A percentile compares a stretch with the other conserved stretches of the same genome.
Evolutionary conservation across 768 basidiomycete species (phyloP).

Genomic region (Hygrocybe coccinea): DNA sequence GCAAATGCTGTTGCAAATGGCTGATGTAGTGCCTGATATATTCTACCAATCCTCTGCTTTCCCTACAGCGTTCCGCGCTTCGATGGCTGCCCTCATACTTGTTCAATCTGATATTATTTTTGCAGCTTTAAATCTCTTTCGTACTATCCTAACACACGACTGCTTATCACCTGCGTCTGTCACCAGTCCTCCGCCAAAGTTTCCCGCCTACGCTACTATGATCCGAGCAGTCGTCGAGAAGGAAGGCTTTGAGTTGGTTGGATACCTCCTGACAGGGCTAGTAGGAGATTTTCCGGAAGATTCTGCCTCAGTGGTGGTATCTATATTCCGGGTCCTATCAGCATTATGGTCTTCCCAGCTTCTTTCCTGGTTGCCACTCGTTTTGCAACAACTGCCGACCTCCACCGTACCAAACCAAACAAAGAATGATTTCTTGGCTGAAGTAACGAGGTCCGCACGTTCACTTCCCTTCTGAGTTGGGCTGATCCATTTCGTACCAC

Average conservation of each 20-base stretch:
- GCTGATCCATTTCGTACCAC: conserved; percentile 16
- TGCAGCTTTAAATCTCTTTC: conserved; percentile 76
- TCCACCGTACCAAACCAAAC: conserved; percentile 56
- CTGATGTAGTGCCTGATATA: conserved; percentile 64
- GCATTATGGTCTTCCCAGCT: conserved; percentile 65
- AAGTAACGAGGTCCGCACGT: conserved; percentile 64
- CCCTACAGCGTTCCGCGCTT: conserved; percentile 68
- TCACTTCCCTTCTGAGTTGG: not conserved
- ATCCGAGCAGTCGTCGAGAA: conserved; percentile 60
- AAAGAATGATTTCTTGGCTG: conserved; percentile 67
- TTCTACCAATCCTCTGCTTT: conserved; percentile 78
- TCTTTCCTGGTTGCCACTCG: conserved; percentile 63
- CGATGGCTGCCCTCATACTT: conserved; percentile 75
- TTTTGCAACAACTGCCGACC: conserved; percentile 66
- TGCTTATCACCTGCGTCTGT: conserved; percentile 44
- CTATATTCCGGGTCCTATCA: conserved; percentile 69
- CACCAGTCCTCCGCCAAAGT: conserved; percentile 51
- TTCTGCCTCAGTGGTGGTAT: conserved; percentile 62
- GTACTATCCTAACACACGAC: conserved; percentile 70
- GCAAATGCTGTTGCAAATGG: conserved; percentile 68
- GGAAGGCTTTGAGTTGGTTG: conserved; percentile 68
- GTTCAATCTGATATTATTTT: conserved; percentile 80
- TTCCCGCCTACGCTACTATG: conserved; percentile 53
- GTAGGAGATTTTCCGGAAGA: conserved; percentile 90
- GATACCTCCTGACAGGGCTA: conserved; percentile 68